These are phyloP conservation scores for Neurospora terricola DNA, from an alignment of 495 filamentous ascomycete genomes.

Conservation along the genomic window DNA sequence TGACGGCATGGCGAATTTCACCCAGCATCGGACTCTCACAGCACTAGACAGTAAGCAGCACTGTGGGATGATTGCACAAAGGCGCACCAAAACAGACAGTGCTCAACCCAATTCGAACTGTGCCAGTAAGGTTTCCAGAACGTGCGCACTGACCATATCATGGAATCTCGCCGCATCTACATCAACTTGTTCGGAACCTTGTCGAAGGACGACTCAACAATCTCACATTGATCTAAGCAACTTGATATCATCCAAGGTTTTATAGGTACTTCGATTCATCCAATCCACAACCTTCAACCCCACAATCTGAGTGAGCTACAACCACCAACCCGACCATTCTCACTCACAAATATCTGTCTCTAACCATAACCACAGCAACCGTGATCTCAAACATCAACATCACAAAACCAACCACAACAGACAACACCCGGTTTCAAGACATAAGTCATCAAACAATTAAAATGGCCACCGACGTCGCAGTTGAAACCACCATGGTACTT, in stretches of 20 bases:
- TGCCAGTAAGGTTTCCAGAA: background rate
- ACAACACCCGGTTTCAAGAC: background rate
- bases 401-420: background rate
- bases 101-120: background rate
- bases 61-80: background rate
- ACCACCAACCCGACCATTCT: background rate
- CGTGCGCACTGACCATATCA: background rate
- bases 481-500: conserved; percentile 61
- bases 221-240: background rate
- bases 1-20: background rate
- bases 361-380: background rate
- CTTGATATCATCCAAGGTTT: too few relatives aligned
- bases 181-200: background rate
- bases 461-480: conserved; percentile 67
- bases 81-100: background rate
- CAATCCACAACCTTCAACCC: too few relatives aligned
- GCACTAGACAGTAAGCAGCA: background rate
- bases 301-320: background rate
- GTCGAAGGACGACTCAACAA: background rate
- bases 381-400: background rate
- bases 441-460: background rate
- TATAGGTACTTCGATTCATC: too few relatives aligned
- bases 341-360: background rate
- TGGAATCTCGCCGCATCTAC: background rate
- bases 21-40: background rate